Base-by-base conservation (phyloP, 2,329 filamentous ascomycete genomes). In the Phaeophleospora eucalypticola region DNA sequence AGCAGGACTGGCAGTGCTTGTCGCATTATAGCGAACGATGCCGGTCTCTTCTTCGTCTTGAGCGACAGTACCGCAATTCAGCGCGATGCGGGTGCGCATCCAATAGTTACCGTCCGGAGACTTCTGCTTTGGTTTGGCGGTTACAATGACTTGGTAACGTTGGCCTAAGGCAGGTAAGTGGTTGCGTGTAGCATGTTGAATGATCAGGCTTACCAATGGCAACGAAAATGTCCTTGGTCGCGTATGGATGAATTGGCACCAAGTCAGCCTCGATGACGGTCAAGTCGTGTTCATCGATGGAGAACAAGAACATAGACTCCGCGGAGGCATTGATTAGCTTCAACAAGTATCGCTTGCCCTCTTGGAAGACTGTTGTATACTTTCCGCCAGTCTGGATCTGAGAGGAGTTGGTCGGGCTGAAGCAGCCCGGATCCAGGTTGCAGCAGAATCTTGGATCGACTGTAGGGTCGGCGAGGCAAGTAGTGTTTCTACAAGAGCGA, bases 261-360 rank as follows among this genome's bases (percentile, higher is more conserved):
- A 73, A 68, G 43, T 75, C 72, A 2, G 66, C 60, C 2, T 68
- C 63, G 36, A 75, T 67, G 35, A 75, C 70, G 8, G 66, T 66
- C 45, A 75, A 67, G 4, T 59, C 54, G 46, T 75, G 72, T 7
- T 63, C 62, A 43, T 73, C 69, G 34, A 71, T 56, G 4, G 59
- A 59, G 19, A 71, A 64, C 36, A 66, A 60, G 47, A 69, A 63
- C 49, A 58, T 59, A 34, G 62, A 63, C 54, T 71, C 67, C 35
- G 67, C 64, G 15, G 65, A 65, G 2, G 51, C 48, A 54, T 75
- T 75, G 45, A 72, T 60, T 2, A 75, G 59, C 14, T 71, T 66
- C n/a, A 75, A 57, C n/a, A 66, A 59, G 48, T 75, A 71, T 38
- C 63, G 63, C 43, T 72, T 72, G 29, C 70, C 71, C 21, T 47